Base-by-base conservation (phyloP, 2,329 filamentous ascomycete genomes). In the Zymoseptoria brevis region DNA sequence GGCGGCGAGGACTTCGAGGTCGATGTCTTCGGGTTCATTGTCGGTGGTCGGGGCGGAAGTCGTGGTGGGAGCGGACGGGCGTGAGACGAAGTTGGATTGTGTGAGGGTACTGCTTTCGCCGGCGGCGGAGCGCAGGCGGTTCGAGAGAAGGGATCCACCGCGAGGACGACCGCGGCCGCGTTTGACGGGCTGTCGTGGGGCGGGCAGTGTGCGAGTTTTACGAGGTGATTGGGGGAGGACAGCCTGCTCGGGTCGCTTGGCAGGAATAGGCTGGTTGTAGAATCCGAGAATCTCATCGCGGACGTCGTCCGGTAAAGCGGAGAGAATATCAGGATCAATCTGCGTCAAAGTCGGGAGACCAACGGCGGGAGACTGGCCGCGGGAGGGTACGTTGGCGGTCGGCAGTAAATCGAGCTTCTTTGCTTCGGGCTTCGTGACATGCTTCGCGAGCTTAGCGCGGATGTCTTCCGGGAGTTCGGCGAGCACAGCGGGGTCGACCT, bases 391-490 rank as follows among this genome's bases (percentile, higher is more conserved):
- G 8, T 55, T 60, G 76, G 71, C 58, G 4, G 35, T 16, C 13
- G 35, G 35, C 5, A 45, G 11, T 7, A 45, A n/a, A 5, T 60
- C 56, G 24, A 24, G 45, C 21, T 56, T 29, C 70, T 62, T 35
- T 11, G 26, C 48, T 13, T 41, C 51, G 16, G 51, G 51, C 29
- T 24, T 53, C 3, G 51, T 8, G 8, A 29, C 50, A 75, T 87
- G 86, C 8, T 81, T 81, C 62, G 88, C 79, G 8, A 97, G 80
- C 69, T 84, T 89, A 30, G 84, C 85, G 60, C 90, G 83, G 63
- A 97, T 96, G 70, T 96, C 90, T 30, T 79, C 80, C 0, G 93
- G 93, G 3, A 99, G 79, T 68, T 95, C 91, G 1, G 88, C 88
- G 3, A 97, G 75, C 0, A 96, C 87, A n/a, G 81, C 79, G 0